Percentiles rank a stretch among this genome's conserved stretches.
Conservation (phyloP, 495 filamentous ascomycete species). For the Neurospora tetraspora region DNA sequence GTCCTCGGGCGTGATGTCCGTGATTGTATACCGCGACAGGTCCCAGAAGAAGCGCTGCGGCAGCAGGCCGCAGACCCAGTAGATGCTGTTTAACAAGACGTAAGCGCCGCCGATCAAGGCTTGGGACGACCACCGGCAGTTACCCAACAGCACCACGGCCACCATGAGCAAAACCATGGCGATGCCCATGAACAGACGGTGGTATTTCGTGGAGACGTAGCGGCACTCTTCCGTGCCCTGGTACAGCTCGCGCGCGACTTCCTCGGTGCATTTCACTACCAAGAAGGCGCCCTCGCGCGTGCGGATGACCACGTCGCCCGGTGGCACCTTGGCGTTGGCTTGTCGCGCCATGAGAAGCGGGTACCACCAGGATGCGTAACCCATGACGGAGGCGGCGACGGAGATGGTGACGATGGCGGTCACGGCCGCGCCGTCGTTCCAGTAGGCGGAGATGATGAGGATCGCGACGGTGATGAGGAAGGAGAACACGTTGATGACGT, state of each 20-base stretch:
- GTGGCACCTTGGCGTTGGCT: conserved; percentile 39
- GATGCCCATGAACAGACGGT: conserved; percentile 43
- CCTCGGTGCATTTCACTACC: conserved; percentile 50
- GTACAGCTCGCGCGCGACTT: conserved; percentile 56
- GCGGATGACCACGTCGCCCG: conserved; percentile 50
- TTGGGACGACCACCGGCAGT: conserved; percentile 51
- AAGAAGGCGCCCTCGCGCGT: conserved; percentile 53
- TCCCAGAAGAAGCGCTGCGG: conserved; percentile 41
- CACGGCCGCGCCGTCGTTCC: conserved; percentile 45
- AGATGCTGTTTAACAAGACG: conserved; percentile 49
- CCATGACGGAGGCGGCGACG: conserved; percentile 38
- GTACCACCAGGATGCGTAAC: conserved; percentile 45
- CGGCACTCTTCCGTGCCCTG: conserved; percentile 46
- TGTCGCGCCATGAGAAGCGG: conserved; percentile 41
- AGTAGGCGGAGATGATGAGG: conserved; percentile 20
- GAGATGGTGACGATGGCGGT: conserved; percentile 37
- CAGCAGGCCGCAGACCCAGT: conserved; percentile 46
- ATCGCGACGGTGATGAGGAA: conserved; percentile 39
- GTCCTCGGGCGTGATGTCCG: conserved; percentile 29
- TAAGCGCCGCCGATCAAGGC: conserved; percentile 46
- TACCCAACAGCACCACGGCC: conserved; percentile 50
- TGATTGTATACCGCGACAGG: conserved; percentile 30
- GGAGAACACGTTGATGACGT: conserved; percentile 41
- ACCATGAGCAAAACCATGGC: conserved; percentile 54
- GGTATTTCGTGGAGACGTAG: conserved; percentile 29